These are phyloP conservation scores for Plantago major DNA, from an alignment of 257 asterid genomes.

Conservation along the genomic window DNA sequence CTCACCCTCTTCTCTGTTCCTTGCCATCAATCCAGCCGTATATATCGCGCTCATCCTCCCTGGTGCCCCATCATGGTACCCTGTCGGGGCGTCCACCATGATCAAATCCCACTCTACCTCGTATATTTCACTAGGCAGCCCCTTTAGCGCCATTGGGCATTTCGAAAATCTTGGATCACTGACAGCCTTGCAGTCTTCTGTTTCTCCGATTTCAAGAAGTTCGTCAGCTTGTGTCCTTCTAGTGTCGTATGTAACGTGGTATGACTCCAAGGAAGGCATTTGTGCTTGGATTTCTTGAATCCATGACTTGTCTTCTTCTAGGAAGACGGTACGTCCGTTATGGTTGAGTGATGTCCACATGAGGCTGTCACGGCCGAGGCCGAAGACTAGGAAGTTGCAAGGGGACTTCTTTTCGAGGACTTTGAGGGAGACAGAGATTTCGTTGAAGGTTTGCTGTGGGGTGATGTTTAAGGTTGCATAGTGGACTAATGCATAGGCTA, in stretches of 20 bases:
- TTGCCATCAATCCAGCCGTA: slow-evolving; percentile 77
- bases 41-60: slow-evolving; percentile 87
- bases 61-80: slow-evolving; percentile 72
- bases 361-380: slow-evolving; percentile 81
- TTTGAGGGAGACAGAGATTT: slow-evolving; percentile 62
- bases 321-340: slow-evolving; percentile 71
- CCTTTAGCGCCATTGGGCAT: slow-evolving; percentile 56
- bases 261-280: slow-evolving; percentile 55
- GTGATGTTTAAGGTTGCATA: slow-evolving; percentile 78
- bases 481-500: slow-evolving; percentile 68
- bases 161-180: slow-evolving; percentile 71
- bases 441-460: slow-evolving; percentile 76
- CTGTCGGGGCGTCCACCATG: slow-evolving; percentile 95
- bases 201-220: slow-evolving; percentile 43
- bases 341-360: slow-evolving; percentile 92
- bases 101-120: slow-evolving; percentile 81
- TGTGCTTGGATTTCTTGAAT: slow-evolving; percentile 45
- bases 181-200: slow-evolving; percentile 52
- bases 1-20: slow-evolving; percentile 63
- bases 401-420: slow-evolving; percentile 66
- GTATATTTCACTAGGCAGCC: slow-evolving; percentile 51
- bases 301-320: slow-evolving; percentile 82
- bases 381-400: slow-evolving; percentile 78
- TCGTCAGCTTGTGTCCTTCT: slow-evolving; percentile 67
- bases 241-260: slow-evolving; percentile 65